Evolutionary conservation across 2,329 filamentous ascomycete genomes (phyloP), one percentile per base, ranked within the genome.

Genomic region (Calonectria honghensis): DNA sequence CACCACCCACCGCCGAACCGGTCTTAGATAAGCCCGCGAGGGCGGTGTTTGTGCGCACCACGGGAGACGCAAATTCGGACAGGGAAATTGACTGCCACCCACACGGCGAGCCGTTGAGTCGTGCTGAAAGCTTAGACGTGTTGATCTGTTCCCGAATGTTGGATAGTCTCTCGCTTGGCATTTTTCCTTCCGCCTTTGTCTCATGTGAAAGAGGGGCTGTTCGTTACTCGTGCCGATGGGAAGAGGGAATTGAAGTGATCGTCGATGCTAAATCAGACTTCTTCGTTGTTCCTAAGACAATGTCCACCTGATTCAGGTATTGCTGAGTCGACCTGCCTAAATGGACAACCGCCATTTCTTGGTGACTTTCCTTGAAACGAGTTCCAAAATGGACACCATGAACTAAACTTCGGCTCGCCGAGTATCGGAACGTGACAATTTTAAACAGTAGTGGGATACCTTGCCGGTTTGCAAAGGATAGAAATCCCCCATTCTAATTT

Each of bases 11-110:
- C 27, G 13, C 29, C 27, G 13, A 31, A 29, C 1, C 31, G 9
- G 9, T 57, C 52, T 35, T 35, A n/a, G 29, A n/a, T 48, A 48
- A 48, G 45, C 45, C 45, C 10, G n/a, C 10, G 45, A 48, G n/a
- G 52, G 52, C 35, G 31, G 24, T 39, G 57, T 29, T 41, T 41
- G 57, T 35, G 57, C 35, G n/a, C 13, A 35, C n/a, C 32, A 14
- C n/a, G 57, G 13, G 57, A 61, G 57, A 5, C 20, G 32, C 10
- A 24, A 24, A 41, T 63, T 29, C 57, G 57, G 37, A 63, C 20
- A 37, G 57, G 57, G 57, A 63, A 63, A 63, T 63, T 63, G 57
- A 20, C 57, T 13, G 6, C 24, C 57, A 41, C 57, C 24, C 57
- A 63, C 32, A 41, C 24, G 57, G 24, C 35, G 3, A 39, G 37